Evolutionary conservation across 257 asterid genomes (phyloP).

Genomic region (Primulina eburnea): DNA sequence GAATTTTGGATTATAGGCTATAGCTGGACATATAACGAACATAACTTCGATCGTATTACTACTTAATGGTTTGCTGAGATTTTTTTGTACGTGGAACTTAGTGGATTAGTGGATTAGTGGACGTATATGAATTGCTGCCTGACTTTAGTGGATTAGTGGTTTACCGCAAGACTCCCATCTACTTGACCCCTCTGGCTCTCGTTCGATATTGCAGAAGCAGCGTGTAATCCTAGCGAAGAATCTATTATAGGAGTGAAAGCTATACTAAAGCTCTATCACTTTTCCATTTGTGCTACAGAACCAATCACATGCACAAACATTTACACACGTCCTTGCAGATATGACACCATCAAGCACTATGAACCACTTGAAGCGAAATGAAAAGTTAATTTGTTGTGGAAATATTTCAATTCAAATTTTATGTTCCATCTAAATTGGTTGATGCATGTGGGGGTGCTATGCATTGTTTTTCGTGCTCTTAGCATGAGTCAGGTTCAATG

Average conservation of each 20-base stretch:
- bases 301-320: neutral
- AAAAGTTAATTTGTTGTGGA: neutral
- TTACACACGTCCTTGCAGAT: neutral
- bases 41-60: no score
- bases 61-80: neutral
- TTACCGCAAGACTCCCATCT: neutral
- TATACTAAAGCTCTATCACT: no score
- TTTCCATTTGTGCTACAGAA: neutral
- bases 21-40: neutral
- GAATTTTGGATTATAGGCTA: neutral
- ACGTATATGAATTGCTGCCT: neutral
- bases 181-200: neutral
- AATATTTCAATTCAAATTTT: neutral
- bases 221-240: neutral
- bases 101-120: neutral
- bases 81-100: neutral
- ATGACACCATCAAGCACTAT: neutral
- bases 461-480: neutral
- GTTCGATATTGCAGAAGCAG: neutral
- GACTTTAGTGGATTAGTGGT: neutral
- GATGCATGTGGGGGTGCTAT: neutral
- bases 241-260: neutral
- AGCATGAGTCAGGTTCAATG: neutral
- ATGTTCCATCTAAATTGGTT: neutral
- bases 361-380: neutral